Percentiles rank a stretch among this genome's conserved stretches.
These are phyloP conservation scores for Didymella pinodella DNA, from an alignment of 2,329 filamentous ascomycete species.

Conservation along the genomic window DNA sequence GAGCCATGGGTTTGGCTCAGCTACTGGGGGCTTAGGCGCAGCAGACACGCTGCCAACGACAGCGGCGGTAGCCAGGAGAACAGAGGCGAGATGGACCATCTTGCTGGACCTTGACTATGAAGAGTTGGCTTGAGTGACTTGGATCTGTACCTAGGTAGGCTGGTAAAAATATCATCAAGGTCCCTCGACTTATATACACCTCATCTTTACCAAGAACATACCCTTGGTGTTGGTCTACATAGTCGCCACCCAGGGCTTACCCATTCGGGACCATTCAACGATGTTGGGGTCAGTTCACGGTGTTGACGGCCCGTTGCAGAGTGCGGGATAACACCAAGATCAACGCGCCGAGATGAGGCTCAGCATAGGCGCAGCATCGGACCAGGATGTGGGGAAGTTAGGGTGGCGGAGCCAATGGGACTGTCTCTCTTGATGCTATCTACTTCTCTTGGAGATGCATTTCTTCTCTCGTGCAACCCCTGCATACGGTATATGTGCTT, in stretches of 20 bases:
- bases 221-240: conserved; percentile 6
- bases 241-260: conserved; percentile 7
- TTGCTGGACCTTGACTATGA: conserved; percentile 13
- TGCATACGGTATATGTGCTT: not conserved
- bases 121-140: not conserved
- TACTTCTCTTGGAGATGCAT: not conserved
- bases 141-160: conserved; percentile 2
- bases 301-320: conserved; percentile 19
- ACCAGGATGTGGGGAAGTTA: not conserved
- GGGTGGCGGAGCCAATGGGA: not conserved
- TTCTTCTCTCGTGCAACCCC: not conserved
- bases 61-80: conserved; percentile 34
- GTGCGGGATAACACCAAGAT: conserved; percentile 8
- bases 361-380: conserved; percentile 6
- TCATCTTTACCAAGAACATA: not conserved
- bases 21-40: conserved; percentile 18
- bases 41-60: conserved; percentile 29
- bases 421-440: not conserved
- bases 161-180: not conserved
- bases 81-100: conserved; percentile 38
- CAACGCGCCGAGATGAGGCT: conserved; percentile 12
- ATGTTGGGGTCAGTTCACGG: conserved; percentile 11
- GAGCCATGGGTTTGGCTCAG: conserved; percentile 32
- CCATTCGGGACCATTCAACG: conserved; percentile 4
- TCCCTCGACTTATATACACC: conserved; percentile 10